phyloP scores from a whole-genome alignment of 192 early-diverging fungal genomes.

The Backusella parvicylindrica region DNA sequence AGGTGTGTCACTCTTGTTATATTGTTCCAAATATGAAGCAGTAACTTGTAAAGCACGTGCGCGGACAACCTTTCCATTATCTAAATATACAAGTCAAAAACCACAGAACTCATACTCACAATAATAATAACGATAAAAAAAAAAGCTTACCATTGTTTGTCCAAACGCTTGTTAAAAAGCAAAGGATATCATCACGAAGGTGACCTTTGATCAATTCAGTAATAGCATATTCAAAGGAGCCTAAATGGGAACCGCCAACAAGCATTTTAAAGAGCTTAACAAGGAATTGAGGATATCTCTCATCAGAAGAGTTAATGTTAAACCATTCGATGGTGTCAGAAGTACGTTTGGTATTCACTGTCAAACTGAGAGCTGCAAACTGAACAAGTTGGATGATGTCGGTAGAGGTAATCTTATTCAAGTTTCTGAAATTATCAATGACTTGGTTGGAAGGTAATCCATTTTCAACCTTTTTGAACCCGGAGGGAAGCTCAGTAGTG shows the following conservation, averaged over 20 bases:
- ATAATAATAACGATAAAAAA: background rate
- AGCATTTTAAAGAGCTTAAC: slow-evolving; percentile 35
- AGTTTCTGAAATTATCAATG: background rate
- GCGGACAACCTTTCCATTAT: slow-evolving; percentile 25
- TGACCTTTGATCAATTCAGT: slow-evolving; percentile 37
- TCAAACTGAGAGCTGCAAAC: background rate
- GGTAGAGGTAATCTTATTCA: background rate
- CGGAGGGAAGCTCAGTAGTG: background rate
- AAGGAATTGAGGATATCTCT: slow-evolving; percentile 1
- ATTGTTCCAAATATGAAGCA: slow-evolving; percentile 40
- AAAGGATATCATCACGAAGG: slow-evolving; percentile 30
- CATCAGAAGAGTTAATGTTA: background rate
- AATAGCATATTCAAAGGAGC: slow-evolving; percentile 36
- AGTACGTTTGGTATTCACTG: background rate
- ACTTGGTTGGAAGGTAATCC: slow-evolving; percentile 9
- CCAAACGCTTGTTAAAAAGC: slow-evolving; percentile 45
- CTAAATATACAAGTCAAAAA: slow-evolving; percentile 22
- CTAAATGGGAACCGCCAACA: slow-evolving; percentile 30
- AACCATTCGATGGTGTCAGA: slow-evolving; percentile 6
- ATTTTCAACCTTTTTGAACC: background rate
- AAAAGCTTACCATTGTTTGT: slow-evolving; percentile 23
- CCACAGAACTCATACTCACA: slow-evolving; percentile 32
- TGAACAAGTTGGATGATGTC: background rate
- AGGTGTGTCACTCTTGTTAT: background rate
- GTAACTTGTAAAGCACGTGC: slow-evolving; percentile 57